Evolutionary conservation across 352 stramenopile genomes (phyloP).

Genomic region (Globisporangium polare): DNA sequence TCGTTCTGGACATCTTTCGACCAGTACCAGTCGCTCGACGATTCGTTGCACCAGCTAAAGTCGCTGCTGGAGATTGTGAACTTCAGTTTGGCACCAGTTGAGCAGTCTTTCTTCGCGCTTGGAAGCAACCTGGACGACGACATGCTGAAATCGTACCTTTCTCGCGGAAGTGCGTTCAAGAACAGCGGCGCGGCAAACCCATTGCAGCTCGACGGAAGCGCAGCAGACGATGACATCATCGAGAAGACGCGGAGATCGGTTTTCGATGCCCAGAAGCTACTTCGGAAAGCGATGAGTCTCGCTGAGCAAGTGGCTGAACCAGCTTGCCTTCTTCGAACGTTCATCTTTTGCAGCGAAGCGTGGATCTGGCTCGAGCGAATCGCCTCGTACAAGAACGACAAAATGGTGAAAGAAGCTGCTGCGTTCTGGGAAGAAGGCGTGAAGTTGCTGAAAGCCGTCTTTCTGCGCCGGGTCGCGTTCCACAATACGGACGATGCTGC

Average conservation of each 20-base stretch:
- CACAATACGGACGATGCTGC: slow-evolving; percentile 25
- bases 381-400: slow-evolving; percentile 73
- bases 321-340: slow-evolving; percentile 43
- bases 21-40: slow-evolving; percentile 63
- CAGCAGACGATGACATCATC: slow-evolving; percentile 41
- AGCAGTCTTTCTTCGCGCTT: slow-evolving; percentile 64
- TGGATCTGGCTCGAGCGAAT: slow-evolving; percentile 79
- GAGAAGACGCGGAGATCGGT: slow-evolving; percentile 60
- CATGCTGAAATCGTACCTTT: slow-evolving; percentile 31
- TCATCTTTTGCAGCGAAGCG: slow-evolving; percentile 64
- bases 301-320: slow-evolving; percentile 66
- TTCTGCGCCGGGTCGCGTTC: slow-evolving; percentile 73
- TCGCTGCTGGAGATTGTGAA: slow-evolving; percentile 63
- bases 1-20: slow-evolving; percentile 68
- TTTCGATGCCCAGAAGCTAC: slow-evolving; percentile 59
- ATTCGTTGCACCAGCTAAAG: slow-evolving; percentile 73
- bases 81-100: slow-evolving; percentile 61
- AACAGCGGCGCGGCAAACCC: background rate
- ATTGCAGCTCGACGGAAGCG: background rate
- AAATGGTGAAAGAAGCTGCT: slow-evolving; percentile 66
- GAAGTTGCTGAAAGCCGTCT: slow-evolving; percentile 69
- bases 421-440: slow-evolving; percentile 82
- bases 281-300: slow-evolving; percentile 57
- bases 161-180: slow-evolving; percentile 2
- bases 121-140: slow-evolving; percentile 70